Percentiles rank a stretch among this genome's conserved stretches.
Evolutionary conservation across 1,139 yeast species (phyloP).

Genomic region (Kodamaea suecica): DNA sequence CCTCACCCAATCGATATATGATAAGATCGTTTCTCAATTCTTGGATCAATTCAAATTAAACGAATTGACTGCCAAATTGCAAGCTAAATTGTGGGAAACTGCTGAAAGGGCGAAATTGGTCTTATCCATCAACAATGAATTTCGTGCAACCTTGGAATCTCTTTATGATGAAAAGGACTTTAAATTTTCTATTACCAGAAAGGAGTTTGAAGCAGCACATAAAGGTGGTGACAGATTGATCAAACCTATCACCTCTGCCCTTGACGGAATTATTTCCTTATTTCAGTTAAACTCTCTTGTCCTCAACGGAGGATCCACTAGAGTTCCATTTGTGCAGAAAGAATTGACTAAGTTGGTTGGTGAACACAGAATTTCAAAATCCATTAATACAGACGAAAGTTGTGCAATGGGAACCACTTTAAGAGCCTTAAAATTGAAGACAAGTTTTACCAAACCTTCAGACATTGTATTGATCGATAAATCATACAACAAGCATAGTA

Average conservation of each 20-base stretch:
- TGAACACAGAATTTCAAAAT: conserved; percentile 68
- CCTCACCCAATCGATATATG: conserved; percentile 64
- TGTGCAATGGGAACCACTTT: conserved; percentile 87
- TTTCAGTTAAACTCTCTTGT: conserved; percentile 53
- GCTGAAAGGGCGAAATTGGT: conserved; percentile 87
- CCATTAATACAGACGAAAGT: conserved; percentile 94
- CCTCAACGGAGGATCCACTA: conserved; percentile 86
- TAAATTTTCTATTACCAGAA: conserved; percentile 60
- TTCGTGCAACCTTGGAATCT: conserved; percentile 67
- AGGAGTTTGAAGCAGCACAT: conserved; percentile 68
- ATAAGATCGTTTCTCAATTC: conserved; percentile 58
- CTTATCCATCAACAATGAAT: conserved; percentile 83
- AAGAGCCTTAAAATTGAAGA: conserved; percentile 61
- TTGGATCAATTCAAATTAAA: conserved; percentile 33
- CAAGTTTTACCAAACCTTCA: conserved; percentile 53
- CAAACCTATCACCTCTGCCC: conserved; percentile 55
- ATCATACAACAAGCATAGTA: conserved; percentile 38
- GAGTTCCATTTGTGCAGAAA: conserved; percentile 83
- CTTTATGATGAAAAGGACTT: conserved; percentile 71
- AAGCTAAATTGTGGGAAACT: conserved; percentile 69
- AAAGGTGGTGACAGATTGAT: conserved; percentile 44
- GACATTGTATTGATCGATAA: conserved; percentile 62
- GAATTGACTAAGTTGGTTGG: conserved; percentile 53
- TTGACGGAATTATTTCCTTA: conserved; percentile 26
- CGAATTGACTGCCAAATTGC: conserved; percentile 51